Conservation (phyloP, 306 rosid genomes). For the Myrica gale region DNA sequence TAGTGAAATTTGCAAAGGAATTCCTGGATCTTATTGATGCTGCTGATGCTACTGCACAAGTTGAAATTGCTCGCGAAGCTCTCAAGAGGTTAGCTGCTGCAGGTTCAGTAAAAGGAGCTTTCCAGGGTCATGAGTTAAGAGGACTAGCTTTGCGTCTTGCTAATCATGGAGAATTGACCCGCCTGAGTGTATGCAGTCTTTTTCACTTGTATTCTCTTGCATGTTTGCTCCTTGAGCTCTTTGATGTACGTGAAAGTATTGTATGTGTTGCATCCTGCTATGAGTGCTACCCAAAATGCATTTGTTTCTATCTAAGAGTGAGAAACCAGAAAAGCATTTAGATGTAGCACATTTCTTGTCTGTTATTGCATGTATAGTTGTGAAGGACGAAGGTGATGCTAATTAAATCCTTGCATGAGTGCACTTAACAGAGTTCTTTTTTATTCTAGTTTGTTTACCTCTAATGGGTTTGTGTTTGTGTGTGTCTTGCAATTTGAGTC, state of each 20-base stretch:
- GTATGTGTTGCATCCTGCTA: constrained; percentile 2
- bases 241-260: background rate
- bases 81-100: constrained; percentile 95
- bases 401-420: background rate
- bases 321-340: background rate
- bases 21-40: constrained; percentile 97
- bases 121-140: constrained; percentile 86
- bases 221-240: constrained; percentile 16
- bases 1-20: constrained; percentile 88
- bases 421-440: background rate
- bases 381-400: background rate
- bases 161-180: constrained; percentile 93
- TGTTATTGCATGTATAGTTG: background rate
- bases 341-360: background rate
- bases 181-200: constrained; percentile 68
- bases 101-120: constrained; percentile 89
- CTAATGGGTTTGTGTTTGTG: background rate
- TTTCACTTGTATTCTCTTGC: constrained; percentile 24
- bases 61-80: constrained; percentile 97
- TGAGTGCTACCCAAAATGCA: background rate
- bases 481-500: background rate
- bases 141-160: constrained; percentile 91
- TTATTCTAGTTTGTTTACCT: background rate
- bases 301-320: background rate
- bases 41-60: constrained; percentile 98